Evolutionary conservation across 768 basidiomycete genomes (phyloP).

Genomic region (Hirschioporus abietinus): DNA sequence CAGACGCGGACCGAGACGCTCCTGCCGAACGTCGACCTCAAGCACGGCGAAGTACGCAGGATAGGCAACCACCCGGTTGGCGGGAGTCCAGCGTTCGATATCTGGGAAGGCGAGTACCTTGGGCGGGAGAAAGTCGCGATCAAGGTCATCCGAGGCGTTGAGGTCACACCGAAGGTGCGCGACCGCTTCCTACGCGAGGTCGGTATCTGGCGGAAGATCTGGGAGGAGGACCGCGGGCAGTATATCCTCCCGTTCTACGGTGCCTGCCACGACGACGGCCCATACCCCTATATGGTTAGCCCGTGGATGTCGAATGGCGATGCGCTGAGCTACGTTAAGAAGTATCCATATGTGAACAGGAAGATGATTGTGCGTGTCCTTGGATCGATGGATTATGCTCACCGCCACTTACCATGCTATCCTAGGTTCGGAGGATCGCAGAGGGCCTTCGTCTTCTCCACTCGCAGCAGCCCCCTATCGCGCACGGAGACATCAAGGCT

Average conservation of each 20-base stretch:
- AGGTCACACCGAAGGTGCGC: conserved; percentile 37
- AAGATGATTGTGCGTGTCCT: conserved; percentile 3
- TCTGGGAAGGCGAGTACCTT: conserved; percentile 51
- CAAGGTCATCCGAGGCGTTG: conserved; percentile 49
- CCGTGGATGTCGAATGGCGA: conserved; percentile 16
- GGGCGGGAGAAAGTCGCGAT: conserved; percentile 51
- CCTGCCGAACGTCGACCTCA: conserved; percentile 45
- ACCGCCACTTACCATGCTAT: background rate
- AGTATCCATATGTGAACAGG: conserved; percentile 9
- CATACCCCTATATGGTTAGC: conserved; percentile 52
- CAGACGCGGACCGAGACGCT: conserved; percentile 41
- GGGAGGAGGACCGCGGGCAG: conserved; percentile 45
- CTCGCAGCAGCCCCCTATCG: conserved; percentile 42
- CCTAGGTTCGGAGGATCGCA: conserved; percentile 41
- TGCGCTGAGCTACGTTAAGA: conserved; percentile 10
- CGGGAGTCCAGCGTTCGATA: conserved; percentile 49
- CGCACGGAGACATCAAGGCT: conserved; percentile 52
- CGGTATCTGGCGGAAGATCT: conserved; percentile 48
- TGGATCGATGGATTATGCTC: background rate
- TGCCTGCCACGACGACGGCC: conserved; percentile 50
- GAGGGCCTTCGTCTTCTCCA: conserved; percentile 45
- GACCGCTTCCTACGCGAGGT: conserved; percentile 52
- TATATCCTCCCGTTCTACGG: conserved; percentile 56
- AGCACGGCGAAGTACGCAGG: conserved; percentile 47
- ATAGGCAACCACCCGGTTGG: conserved; percentile 45